Conservation (phyloP, 768 basidiomycete species). For the Leucocoprinus leucothites region DNA sequence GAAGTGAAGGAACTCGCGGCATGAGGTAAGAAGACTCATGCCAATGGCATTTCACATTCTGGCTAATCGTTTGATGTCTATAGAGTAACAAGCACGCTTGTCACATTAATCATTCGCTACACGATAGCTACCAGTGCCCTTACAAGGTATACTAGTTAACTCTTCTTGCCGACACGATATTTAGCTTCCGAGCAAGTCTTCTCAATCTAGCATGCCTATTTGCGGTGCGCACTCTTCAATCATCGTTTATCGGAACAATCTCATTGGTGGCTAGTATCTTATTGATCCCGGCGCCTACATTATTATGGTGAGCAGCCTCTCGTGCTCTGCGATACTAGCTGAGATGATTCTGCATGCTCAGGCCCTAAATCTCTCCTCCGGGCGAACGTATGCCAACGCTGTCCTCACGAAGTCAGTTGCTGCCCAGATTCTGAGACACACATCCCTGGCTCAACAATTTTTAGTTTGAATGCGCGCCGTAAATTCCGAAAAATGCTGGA, state of each 20-base stretch:
- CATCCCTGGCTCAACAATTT: too few species aligned
- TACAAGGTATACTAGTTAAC: conserved; percentile 10
- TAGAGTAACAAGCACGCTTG: conserved; percentile 8
- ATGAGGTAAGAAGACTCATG: neutral
- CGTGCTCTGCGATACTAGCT: neutral
- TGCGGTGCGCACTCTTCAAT: conserved; percentile 3
- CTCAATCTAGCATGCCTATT: conserved; percentile 10
- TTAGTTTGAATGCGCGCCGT: conserved; percentile 8
- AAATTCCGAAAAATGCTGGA: conserved; percentile 2
- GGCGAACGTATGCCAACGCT: conserved; percentile 18
- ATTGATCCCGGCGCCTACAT: neutral
- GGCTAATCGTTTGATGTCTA: neutral
- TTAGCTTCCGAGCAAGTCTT: neutral
- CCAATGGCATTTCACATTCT: neutral
- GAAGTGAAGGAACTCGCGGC: neutral
- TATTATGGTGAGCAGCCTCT: neutral
- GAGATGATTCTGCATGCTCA: neutral
- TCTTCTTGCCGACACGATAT: neutral
- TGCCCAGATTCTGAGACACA: neutral
- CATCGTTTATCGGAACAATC: neutral
- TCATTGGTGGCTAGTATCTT: neutral
- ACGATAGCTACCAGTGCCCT: conserved; percentile 12
- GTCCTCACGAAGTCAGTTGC: conserved; percentile 16
- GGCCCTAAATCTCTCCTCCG: conserved; percentile 18
- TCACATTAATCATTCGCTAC: conserved; percentile 13